These are phyloP conservation scores for Tetrahymena thermophila DNA, from an alignment of 73 alveolate genomes.

Conservation along the genomic window DNA sequence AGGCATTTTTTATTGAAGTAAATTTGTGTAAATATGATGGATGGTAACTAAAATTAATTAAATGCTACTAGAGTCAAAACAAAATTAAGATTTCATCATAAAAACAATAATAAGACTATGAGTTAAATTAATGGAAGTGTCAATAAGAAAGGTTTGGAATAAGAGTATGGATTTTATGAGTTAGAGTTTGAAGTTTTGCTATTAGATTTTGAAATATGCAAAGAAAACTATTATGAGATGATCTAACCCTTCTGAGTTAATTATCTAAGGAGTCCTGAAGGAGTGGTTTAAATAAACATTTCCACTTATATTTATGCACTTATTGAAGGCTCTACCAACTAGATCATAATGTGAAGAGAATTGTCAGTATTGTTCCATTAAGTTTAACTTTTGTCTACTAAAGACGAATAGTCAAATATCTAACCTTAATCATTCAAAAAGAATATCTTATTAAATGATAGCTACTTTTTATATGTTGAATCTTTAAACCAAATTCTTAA, in stretches of 20 bases:
- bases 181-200: not conserved
- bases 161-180: not conserved
- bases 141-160: too few relatives aligned
- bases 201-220: too few relatives aligned
- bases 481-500: not conserved
- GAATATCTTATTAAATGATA: not conserved
- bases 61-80: too few relatives aligned
- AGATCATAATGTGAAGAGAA: not conserved
- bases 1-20: too few relatives aligned
- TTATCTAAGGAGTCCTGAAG: not conserved
- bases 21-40: too few relatives aligned
- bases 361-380: not conserved
- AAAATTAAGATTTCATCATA: too few relatives aligned
- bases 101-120: too few relatives aligned
- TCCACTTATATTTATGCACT: not conserved
- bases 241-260: not conserved
- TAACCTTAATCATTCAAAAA: not conserved
- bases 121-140: too few relatives aligned
- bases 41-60: too few relatives aligned
- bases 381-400: not conserved
- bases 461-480: not conserved
- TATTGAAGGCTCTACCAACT: not conserved
- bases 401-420: not conserved
- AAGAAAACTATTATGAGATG: not conserved
- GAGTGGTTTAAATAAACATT: not conserved